Evolutionary conservation across 83 land plant genomes (phyloP).

Genomic region (Thuja plicata): DNA sequence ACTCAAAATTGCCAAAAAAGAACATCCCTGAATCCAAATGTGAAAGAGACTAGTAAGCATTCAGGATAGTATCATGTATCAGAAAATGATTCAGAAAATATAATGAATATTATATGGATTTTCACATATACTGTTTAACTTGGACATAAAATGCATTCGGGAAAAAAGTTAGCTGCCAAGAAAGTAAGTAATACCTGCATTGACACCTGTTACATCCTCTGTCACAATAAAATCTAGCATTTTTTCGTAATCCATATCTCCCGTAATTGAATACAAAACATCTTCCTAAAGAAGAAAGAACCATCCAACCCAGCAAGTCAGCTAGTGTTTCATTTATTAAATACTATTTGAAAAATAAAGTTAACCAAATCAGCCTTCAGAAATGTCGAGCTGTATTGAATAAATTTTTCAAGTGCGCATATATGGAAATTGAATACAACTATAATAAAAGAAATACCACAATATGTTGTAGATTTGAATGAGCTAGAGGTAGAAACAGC

Average conservation of each 20-base stretch:
- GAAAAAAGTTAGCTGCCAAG: background rate
- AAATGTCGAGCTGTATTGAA: too few relatives aligned
- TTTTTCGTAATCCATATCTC: too few relatives aligned
- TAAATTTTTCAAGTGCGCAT: background rate
- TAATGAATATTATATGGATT: background rate
- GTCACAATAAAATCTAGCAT: too few relatives aligned
- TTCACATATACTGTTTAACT: background rate
- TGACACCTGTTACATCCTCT: too few relatives aligned
- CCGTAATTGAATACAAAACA: too few relatives aligned
- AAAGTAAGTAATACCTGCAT: slow-evolving; percentile 45
- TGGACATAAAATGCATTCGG: background rate
- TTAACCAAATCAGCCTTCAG: background rate
- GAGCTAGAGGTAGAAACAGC: too few relatives aligned
- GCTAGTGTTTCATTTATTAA: background rate
- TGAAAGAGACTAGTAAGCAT: too few relatives aligned
- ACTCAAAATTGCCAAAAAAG: slow-evolving; percentile 55
- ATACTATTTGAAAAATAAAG: background rate
- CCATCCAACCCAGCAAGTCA: background rate
- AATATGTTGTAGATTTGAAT: too few relatives aligned
- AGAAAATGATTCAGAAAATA: background rate
- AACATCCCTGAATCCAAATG: slow-evolving; percentile 47
- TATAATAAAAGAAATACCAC: background rate
- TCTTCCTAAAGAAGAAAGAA: background rate
- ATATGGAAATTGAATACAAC: too few relatives aligned
- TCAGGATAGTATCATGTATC: background rate